Base-by-base conservation (phyloP, 768 basidiomycete species). In the Macrolepiota fuliginosa region DNA sequence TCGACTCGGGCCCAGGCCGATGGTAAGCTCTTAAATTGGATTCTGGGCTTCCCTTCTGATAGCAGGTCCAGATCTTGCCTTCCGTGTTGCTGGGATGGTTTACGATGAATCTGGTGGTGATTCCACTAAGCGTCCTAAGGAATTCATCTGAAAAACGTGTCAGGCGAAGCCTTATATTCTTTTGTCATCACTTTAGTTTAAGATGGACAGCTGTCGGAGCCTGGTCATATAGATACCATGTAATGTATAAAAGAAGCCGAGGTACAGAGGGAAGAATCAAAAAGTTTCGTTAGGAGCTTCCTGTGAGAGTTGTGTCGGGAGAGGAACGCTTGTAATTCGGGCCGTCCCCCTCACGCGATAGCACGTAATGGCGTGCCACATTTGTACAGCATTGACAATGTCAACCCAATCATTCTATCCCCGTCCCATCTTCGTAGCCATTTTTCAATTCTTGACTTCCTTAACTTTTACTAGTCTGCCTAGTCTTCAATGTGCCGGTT, bases 71-170 rank as follows among this genome's bases (percentile, higher is more conserved):
- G 93, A 92, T 71, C 85, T 96, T 54, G 94, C 93, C 4, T 89
- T 88, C 73, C 89, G 88, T 62, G 89, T 95, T 32, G 92, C 90
- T 35, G 91, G 91, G 19, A 74, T 94, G 62, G 91, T 94, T 4
- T 94, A 92, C 69, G 92, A 94, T 65, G 85, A 88, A 65, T 82
- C 84, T 37, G 91, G 90, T 24, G 91, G 92, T n/a, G 91, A 93
- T 67, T 83, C 86, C n/a, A 69, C 78, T 2, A 81, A 77, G 63
- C 83, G 90, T n/a, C 92, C 92, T 1, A 85, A 83, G 65, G 92
- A 94, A 69, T 94, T 94, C 69, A 59, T 74, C 69, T 90, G 74
- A 90, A 74, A 71, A 19, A 4, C 1, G 42, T 25, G 24, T 12
- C n/a, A 13, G 12, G 40, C 12, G n/a, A 13, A 4, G 24, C 13